Evolutionary conservation across 129 eudicot genomes (phyloP).

Genomic region (Pseudognaphalium luteoalbum): DNA sequence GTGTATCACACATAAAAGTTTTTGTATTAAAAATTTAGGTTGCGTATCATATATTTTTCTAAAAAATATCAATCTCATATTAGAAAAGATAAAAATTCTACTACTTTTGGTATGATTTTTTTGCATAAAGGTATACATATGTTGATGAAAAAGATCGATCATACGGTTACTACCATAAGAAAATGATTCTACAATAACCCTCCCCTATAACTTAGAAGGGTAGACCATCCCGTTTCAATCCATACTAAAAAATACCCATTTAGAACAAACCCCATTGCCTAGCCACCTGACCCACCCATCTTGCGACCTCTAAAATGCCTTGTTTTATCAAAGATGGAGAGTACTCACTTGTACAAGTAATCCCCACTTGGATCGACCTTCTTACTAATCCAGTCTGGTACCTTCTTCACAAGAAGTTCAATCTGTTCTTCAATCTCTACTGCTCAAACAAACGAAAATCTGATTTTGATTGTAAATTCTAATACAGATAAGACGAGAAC

Average conservation of each 20-base stretch:
- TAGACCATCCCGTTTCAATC: too few relatives aligned
- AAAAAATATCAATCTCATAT: too few relatives aligned
- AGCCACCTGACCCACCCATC: not conserved
- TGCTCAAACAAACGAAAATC: slow-evolving; percentile 20
- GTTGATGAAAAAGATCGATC: too few relatives aligned
- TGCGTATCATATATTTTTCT: too few relatives aligned
- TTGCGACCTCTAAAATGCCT: not conserved
- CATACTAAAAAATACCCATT: not conserved
- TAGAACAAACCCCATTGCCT: not conserved
- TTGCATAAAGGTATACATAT: too few relatives aligned
- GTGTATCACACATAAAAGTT: too few relatives aligned
- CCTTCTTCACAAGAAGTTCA: slow-evolving; percentile 58
- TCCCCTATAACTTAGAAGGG: too few relatives aligned
- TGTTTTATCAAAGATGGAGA: slow-evolving; percentile 8
- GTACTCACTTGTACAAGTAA: slow-evolving; percentile 57
- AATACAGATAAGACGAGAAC: not conserved
- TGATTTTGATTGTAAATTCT: not conserved
- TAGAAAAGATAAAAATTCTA: too few relatives aligned
- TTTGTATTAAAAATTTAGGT: too few relatives aligned
- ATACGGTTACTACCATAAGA: too few relatives aligned
- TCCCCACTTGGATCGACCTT: slow-evolving; percentile 61
- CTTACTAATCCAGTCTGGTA: slow-evolving; percentile 75
- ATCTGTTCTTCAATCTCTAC: slow-evolving; percentile 57
- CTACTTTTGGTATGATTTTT: too few relatives aligned
- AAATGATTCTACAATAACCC: too few relatives aligned